phyloP scores from a whole-genome alignment of 768 basidiomycete genomes.

The Russula brevipes region DNA sequence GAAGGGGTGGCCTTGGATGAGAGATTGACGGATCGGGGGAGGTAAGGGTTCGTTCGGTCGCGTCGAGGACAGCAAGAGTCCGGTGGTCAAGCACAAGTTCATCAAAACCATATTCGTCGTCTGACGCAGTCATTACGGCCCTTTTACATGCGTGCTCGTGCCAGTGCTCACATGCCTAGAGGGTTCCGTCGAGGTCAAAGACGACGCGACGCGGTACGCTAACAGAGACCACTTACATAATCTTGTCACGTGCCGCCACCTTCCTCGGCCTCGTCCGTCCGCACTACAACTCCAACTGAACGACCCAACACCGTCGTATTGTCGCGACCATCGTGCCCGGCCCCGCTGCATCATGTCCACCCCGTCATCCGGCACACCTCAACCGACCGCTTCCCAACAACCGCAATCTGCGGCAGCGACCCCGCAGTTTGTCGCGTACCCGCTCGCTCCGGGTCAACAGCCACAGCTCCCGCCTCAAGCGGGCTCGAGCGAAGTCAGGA shows the following conservation, averaged over 20 bases:
- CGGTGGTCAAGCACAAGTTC: conserved; percentile 25
- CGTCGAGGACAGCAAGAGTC: conserved; percentile 23
- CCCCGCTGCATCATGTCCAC: conserved; percentile 19
- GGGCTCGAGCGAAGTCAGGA: conserved; percentile 13
- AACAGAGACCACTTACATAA: no score
- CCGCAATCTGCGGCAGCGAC: conserved; percentile 22
- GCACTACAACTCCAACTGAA: no score
- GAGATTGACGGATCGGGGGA: not conserved
- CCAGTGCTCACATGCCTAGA: no score
- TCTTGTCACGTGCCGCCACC: no score
- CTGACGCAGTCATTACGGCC: conserved; percentile 18
- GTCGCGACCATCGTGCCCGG: conserved; percentile 6
- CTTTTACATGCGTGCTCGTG: not conserved
- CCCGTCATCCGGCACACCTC: conserved; percentile 21
- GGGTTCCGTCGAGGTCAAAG: no score
- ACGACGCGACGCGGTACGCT: no score
- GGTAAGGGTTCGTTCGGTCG: conserved; percentile 20
- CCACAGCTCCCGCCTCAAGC: conserved; percentile 25
- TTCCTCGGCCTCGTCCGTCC: no score
- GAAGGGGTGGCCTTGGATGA: conserved; percentile 12
- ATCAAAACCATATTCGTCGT: conserved; percentile 24
- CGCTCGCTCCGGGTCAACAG: conserved; percentile 24
- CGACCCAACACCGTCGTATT: no score
- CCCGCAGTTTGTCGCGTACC: conserved; percentile 24
- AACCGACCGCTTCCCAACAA: conserved; percentile 19